Evolutionary conservation across 257 asterid species (phyloP).

Genomic region (Penstemon eatonii): DNA sequence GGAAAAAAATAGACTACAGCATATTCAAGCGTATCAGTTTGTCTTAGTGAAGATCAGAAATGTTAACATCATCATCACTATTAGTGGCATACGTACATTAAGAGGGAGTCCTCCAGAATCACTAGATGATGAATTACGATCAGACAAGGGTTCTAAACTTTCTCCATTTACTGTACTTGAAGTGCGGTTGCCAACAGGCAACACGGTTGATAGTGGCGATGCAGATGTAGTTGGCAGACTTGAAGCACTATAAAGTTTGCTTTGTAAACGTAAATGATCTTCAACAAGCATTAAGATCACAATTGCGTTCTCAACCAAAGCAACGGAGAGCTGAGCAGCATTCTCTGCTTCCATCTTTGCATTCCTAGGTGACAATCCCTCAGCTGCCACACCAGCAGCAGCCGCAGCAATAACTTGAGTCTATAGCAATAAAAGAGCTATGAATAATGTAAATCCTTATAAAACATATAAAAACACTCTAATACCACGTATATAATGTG

Average conservation of each 20-base stretch:
- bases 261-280: slow-evolving; percentile 92
- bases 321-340: slow-evolving; percentile 97
- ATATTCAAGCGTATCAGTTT: slow-evolving; percentile 16
- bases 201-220: slow-evolving; percentile 64
- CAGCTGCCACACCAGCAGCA: slow-evolving; percentile 99
- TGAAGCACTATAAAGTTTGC: slow-evolving; percentile 77
- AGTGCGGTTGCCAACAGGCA: slow-evolving; percentile 53
- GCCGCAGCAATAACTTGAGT: slow-evolving; percentile 99
- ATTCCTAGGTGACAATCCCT: slow-evolving; percentile 80
- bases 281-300: slow-evolving; percentile 98
- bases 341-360: slow-evolving; percentile 94
- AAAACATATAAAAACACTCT: slow-evolving; percentile 11
- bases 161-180: slow-evolving; percentile 52
- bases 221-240: slow-evolving; percentile 58
- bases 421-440: slow-evolving; percentile 60
- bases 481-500: slow-evolving; percentile 18
- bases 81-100: slow-evolving; percentile 53
- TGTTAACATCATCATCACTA: slow-evolving; percentile 22
- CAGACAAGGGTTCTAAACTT: slow-evolving; percentile 44
- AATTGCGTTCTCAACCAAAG: slow-evolving; percentile 97
- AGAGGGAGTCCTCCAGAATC: slow-evolving; percentile 74
- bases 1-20: slow-evolving; percentile 12
- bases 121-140: slow-evolving; percentile 63
- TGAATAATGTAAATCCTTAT: slow-evolving; percentile 17
- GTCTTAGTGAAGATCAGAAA: slow-evolving; percentile 15